Base-by-base conservation (phyloP, 768 basidiomycete genomes). In the Lentinula edodes region DNA sequence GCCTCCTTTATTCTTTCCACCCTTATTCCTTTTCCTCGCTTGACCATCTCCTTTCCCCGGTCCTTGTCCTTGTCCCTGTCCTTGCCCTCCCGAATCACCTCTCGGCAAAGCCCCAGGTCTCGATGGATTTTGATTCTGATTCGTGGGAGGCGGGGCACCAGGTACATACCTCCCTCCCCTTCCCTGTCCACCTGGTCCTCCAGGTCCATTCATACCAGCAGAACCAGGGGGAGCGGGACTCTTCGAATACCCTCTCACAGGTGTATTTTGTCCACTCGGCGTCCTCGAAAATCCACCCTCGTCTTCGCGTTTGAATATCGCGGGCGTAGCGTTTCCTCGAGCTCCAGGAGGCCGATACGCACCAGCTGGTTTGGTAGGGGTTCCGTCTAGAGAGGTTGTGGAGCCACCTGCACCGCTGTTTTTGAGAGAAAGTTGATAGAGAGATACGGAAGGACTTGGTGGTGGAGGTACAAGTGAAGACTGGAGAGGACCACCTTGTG, bases 301-400 rank as follows among this genome's bases (percentile, higher is more conserved):
- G 64, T 97, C 96, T 70, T 95, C 93, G 16, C 95, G 84, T 74
- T 91, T 94, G 78, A 89, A 98, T 39, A 91, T 90, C 2, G 87
- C 80, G 0, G 95, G 93, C 0, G 95, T 95, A 50, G 90, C 85
- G 0, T 91, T 81, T 0, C 96, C 96, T 5, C 96, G 83, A 0
- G 95, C 94, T 10, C 95, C 95, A 10, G 95, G 96, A 0, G 96
- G 96, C 0, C 95, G 82, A 73, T 98, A 98, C 0, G 95, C 92
- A 12, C 61, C 61, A 0, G 89, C 86, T 0, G 91, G 83, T 66
- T 89, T 93, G 12, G 83, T 63, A 4, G 82, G 73, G 7, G 41
- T 46, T n/a, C 53, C 38, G 53, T 20, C 38, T 38, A 9, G 9
- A 23, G 34, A 0, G 77, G 73, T 0, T 88, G 77, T 68, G 87